phyloP scores from a whole-genome alignment of 2,329 filamentous ascomycete species.

The Tolypocladium paradoxum region DNA sequence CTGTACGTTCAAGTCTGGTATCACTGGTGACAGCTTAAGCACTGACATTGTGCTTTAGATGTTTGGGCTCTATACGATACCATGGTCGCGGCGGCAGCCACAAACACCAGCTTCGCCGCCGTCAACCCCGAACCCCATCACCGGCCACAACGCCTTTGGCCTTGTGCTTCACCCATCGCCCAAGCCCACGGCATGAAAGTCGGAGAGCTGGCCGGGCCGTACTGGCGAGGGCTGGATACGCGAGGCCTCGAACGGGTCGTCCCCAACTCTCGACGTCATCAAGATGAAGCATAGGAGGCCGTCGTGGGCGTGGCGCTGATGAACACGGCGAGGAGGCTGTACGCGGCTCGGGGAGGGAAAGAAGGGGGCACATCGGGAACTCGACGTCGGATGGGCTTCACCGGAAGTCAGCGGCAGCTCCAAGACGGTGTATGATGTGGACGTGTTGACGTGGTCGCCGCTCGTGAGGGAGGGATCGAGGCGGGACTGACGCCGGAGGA shows the following conservation, averaged over 20 bases:
- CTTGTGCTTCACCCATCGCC: too few relatives aligned
- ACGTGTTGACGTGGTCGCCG: constrained; percentile 4
- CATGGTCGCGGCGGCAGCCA: constrained; percentile 4
- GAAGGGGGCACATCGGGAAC: too few relatives aligned
- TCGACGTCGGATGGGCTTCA: constrained; percentile 3
- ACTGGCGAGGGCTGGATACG: constrained; percentile 6
- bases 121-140: constrained; percentile 7
- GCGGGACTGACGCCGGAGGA: constrained; percentile 5
- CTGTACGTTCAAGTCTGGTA: too few relatives aligned
- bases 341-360: too few relatives aligned
- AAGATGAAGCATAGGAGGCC: too few relatives aligned
- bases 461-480: constrained; percentile 7
- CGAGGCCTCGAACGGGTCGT: not conserved
- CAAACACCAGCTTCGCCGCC: constrained; percentile 2
- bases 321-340: constrained; percentile 5
- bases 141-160: constrained; percentile 1
- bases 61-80: constrained; percentile 7
- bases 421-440: constrained; percentile 4
- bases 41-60: too few relatives aligned
- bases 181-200: constrained; percentile 7
- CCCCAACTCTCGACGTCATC: too few relatives aligned
- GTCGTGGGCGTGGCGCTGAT: constrained; percentile 4
- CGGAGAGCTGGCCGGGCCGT: constrained; percentile 7
- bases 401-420: constrained; percentile 1
- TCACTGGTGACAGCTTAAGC: too few relatives aligned